Base-by-base conservation (phyloP, 441 rosid species). In the Pelargonium citronellum region DNA sequence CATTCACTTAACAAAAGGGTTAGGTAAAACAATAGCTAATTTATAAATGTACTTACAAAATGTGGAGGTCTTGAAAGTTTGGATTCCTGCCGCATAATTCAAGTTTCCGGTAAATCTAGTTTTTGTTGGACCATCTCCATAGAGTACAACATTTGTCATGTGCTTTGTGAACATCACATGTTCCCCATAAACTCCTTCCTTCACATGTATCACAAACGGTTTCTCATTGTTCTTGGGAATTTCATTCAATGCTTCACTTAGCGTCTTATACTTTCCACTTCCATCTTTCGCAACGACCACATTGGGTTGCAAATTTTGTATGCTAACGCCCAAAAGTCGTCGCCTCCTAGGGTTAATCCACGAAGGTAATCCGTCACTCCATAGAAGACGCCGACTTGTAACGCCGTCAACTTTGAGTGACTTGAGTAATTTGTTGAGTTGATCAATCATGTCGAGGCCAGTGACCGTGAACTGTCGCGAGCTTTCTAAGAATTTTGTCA, bases 71-170 rank as follows among this genome's bases (percentile, higher is more conserved):
- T 60, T 82, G 76, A 60, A 82, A 34, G 97, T 87, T 41, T 73
- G 76, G 67, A 75, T 71, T 3, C 92, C 94, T 34, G 80, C 82
- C 0, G 75, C 74, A 20, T 37, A 85, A 72, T 77, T 90, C 51
- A 71, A 73, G 66, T 47, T 79, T 6, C 96, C 93, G 34, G 91
- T 82, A 83, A 94, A 81, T 37, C 61, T 77, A 37, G 95, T 88
- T 80, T 86, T 91, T 0, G 77, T 79, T 17, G 87, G 79, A 19
- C 95, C 99, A 13, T 94, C 99, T 1, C 99, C 99, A 43, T 88
- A 73, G 68, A 94, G 71, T 77, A 86, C 66, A 27, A 94, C 73
- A 44, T 83, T 46, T 2, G 71, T 67, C 86, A 75, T 74, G 9
- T 49, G 34, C 70, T 66, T 84, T 16, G 77, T 39, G 62, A 94